Evolutionary conservation across 2,329 filamentous ascomycete genomes (phyloP).

Genomic region (Stemphylium lycopersici): DNA sequence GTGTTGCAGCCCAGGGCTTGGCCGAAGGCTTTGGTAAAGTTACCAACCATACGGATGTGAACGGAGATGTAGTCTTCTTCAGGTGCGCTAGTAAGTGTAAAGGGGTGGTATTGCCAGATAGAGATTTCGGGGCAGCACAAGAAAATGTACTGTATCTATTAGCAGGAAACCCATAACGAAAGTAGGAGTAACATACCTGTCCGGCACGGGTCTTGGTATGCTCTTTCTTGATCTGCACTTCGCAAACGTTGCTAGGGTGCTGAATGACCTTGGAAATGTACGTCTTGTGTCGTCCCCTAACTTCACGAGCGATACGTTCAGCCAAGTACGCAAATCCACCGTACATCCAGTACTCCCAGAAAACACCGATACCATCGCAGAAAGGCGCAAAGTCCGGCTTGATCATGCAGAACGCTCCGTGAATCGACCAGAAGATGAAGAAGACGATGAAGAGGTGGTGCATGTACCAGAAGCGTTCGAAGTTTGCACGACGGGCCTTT

Average conservation of each 20-base stretch:
- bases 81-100: slow-evolving; percentile 83
- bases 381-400: slow-evolving; percentile 81
- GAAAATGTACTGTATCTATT: slow-evolving; percentile 71
- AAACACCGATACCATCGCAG: slow-evolving; percentile 77
- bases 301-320: slow-evolving; percentile 79
- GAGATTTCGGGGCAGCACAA: slow-evolving; percentile 86
- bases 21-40: slow-evolving; percentile 76
- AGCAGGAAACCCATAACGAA: slow-evolving; percentile 2
- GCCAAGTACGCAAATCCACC: slow-evolving; percentile 79
- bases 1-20: slow-evolving; percentile 77
- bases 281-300: slow-evolving; percentile 81
- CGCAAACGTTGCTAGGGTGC: slow-evolving; percentile 85
- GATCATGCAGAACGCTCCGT: slow-evolving; percentile 90
- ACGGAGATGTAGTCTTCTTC: slow-evolving; percentile 91
- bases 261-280: slow-evolving; percentile 89
- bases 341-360: slow-evolving; percentile 91
- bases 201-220: slow-evolving; percentile 80
- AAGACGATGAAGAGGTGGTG: slow-evolving; percentile 88
- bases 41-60: slow-evolving; percentile 80
- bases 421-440: slow-evolving; percentile 90
- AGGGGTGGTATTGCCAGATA: slow-evolving; percentile 87
- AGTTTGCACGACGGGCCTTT: slow-evolving; percentile 79
- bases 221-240: slow-evolving; percentile 92
- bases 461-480: slow-evolving; percentile 89
- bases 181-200: slow-evolving; percentile 51